Conservation (phyloP, 1,284 basidiomycete genomes). For the Rhizoctonia solani region DNA sequence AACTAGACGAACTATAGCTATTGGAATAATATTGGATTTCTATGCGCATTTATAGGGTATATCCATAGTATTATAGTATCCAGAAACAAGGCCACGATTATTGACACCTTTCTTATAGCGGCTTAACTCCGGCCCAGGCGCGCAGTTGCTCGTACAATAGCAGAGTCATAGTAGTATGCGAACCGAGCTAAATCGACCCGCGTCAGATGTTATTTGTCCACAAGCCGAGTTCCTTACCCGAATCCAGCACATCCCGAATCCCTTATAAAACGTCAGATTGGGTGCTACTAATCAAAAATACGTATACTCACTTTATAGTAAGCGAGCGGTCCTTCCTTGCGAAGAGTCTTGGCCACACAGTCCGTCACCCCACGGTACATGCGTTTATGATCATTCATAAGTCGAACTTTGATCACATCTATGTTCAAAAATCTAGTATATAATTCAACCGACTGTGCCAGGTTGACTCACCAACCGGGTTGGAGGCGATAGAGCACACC, state of each 20-base stretch:
- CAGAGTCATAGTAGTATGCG: constrained; percentile 24
- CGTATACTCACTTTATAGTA: constrained; percentile 12
- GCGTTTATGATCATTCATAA: constrained; percentile 51
- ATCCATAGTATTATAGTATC: background rate
- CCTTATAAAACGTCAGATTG: background rate
- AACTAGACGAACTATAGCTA: no score
- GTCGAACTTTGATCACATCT: constrained; percentile 51
- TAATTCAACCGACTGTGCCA: background rate
- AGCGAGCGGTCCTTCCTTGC: constrained; percentile 7
- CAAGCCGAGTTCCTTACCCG: constrained; percentile 6
- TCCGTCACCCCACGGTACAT: constrained; percentile 12
- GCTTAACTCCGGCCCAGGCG: constrained; percentile 28
- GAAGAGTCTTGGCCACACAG: constrained; percentile 13
- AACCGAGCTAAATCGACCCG: background rate
- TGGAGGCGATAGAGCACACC: constrained; percentile 50
- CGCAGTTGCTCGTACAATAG: constrained; percentile 26
- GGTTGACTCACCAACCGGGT: constrained; percentile 47
- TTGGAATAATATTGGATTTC: no score
- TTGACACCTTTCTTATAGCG: background rate
- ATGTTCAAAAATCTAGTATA: background rate
- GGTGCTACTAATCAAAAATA: background rate
- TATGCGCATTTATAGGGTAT: background rate
- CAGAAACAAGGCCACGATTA: background rate
- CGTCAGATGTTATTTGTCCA: background rate
- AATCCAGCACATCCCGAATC: constrained; percentile 33